Evolutionary conservation across 139 green algal genomes (phyloP).

Genomic region (Chlorella ohadii): DNA sequence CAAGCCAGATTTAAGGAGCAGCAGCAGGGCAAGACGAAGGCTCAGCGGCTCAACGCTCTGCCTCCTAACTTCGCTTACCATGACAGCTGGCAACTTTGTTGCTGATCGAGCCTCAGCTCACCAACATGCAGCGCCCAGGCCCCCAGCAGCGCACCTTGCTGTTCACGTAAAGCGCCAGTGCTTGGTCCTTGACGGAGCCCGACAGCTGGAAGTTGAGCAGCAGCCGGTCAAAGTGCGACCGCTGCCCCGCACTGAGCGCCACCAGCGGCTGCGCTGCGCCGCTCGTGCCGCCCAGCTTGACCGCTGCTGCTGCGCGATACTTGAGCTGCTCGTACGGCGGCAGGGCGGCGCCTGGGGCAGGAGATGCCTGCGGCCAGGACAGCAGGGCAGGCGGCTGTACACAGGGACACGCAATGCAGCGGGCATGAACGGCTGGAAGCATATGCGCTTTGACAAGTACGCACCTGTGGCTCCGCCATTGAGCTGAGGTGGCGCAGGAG

Average conservation of each 20-base stretch:
- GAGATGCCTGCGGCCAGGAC: not conserved
- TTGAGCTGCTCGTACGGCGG: conserved; percentile 23
- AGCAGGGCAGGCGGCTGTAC: not conserved
- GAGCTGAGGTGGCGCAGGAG: conserved; percentile 33
- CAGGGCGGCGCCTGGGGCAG: not conserved
- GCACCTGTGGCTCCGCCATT: not conserved
- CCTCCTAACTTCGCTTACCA: no score
- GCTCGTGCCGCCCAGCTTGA: not conserved
- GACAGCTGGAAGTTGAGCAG: conserved; percentile 34
- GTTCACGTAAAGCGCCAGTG: conserved; percentile 59
- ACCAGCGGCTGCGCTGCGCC: conserved; percentile 39
- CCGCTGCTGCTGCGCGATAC: not conserved
- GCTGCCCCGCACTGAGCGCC: conserved; percentile 47
- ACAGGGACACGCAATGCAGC: no score
- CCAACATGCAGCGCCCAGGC: not conserved
- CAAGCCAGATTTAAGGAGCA: not conserved
- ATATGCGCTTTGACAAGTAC: no score
- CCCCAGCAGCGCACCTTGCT: conserved; percentile 1
- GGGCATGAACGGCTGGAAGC: not conserved
- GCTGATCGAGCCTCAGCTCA: no score
- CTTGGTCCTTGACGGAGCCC: conserved; percentile 39
- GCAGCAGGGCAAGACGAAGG: not conserved
- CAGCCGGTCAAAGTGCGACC: conserved; percentile 30
- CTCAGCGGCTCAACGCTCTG: no score
- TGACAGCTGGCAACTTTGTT: no score